Base-by-base conservation (phyloP, 805 yeast genomes). In the Danielozyma ontarioensis region DNA sequence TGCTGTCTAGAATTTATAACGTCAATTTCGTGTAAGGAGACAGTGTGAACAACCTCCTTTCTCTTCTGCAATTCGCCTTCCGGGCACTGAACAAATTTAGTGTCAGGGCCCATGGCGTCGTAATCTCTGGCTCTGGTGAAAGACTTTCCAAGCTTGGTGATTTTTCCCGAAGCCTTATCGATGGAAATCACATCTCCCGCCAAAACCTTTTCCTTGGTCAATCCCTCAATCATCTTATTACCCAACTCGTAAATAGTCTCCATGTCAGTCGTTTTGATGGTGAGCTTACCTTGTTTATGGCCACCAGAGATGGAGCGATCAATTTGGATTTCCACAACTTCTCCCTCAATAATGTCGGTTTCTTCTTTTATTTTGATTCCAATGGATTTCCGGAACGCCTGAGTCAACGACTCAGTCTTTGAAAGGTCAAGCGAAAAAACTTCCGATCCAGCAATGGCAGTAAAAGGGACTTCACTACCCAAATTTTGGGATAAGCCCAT, bases 31-130 rank as follows among this genome's bases (percentile, higher is more conserved):
- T 93, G 97, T 47, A 93, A 70, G 2, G 97, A 86, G n/a, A 93
- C 97, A 2, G 96, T 94, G 63, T 93, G 99, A 23, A 89, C 96
- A 23, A 88, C 95, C 54, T 88, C 94, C 55, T 86, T 87, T 52
- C 97, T 80, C 55, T 86, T 85, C 67, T 93, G 98, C 53, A 93
- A 76, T 68, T 93, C 99, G 36, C 99, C 99, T 59, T 93, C 97
- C 25, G 99, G 99, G 57, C 96, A 83, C 62, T 93, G 97, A 37
- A 93, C 96, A 58, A 93, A 93, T 62, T 88, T 89, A 31, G 96
- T 89, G 44, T 94, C 97, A 34, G 97, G 96, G 14, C 96, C 95
- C 95, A 88, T 87, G 28, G 97, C 96, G 64, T 93, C 99, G 60
- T 93, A 93, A 62, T 93, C 98, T 50, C 98, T 76, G 4, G 97